Percentiles rank a stretch among this genome's conserved stretches.
These are phyloP conservation scores for Curvularia spicifera DNA, from an alignment of 2,329 filamentous ascomycete species.

Conservation along the genomic window DNA sequence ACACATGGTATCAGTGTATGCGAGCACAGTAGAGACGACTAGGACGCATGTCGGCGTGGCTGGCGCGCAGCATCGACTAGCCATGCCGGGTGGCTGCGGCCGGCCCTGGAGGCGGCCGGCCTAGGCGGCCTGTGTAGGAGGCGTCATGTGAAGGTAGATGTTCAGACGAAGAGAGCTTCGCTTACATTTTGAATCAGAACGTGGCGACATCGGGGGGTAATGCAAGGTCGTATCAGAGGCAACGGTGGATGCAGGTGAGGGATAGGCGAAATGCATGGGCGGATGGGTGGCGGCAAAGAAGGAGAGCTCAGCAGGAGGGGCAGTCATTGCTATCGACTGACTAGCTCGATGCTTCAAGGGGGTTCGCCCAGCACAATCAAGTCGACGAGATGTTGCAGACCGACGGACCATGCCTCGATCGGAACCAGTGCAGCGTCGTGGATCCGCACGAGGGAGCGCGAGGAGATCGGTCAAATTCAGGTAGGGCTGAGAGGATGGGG, in stretches of 20 bases:
- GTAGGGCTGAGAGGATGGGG: slow-evolving; percentile 33
- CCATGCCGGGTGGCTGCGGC: neutral
- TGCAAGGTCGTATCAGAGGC: slow-evolving; percentile 28
- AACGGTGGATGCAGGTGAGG: slow-evolving; percentile 33
- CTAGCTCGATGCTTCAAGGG: slow-evolving; percentile 14
- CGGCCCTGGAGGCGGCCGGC: neutral
- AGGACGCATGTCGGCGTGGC: neutral
- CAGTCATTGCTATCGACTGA: slow-evolving; percentile 31
- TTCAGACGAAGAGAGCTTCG: slow-evolving; percentile 15
- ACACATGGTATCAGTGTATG: slow-evolving; percentile 10
- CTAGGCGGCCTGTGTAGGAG: neutral
- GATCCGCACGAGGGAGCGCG: neutral
- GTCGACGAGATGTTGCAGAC: slow-evolving; percentile 7
- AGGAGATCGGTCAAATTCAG: slow-evolving; percentile 21
- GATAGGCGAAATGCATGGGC: slow-evolving; percentile 26
- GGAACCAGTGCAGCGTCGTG: slow-evolving; percentile 1
- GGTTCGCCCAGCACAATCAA: slow-evolving; percentile 4
- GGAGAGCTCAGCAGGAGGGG: slow-evolving; percentile 31
- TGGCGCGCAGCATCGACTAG: slow-evolving; percentile 2
- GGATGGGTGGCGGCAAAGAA: slow-evolving; percentile 32
- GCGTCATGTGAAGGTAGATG: slow-evolving; percentile 5
- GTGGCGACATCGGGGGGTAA: slow-evolving; percentile 36
- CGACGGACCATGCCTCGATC: slow-evolving; percentile 18
- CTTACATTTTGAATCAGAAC: slow-evolving; percentile 33
- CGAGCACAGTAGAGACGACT: neutral